Evolutionary conservation across 2,329 filamentous ascomycete species (phyloP), one percentile per base, ranked within the genome.

Genomic region (Paradendryphiella salina): DNA sequence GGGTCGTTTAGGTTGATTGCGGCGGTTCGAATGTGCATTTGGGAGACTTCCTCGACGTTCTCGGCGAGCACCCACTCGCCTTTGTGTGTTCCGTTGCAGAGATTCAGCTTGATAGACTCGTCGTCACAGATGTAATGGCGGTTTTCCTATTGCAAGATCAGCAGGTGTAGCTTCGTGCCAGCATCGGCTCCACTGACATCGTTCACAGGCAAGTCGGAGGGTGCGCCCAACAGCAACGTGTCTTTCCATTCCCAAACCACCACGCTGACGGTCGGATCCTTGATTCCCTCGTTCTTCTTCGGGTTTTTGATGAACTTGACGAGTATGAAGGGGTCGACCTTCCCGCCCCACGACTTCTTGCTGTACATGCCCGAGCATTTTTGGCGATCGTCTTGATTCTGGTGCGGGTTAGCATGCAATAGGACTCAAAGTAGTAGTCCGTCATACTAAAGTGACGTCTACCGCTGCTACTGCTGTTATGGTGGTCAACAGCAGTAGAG

Each of bases 161-260:
- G 70, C 50, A 26, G 34, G 21, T 32, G 14, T 20, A 41, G 29
- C 32, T 40, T 35, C 5, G 17, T n/a, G 7, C 8, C 9, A 26
- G 10, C 9, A 37, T 15, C 43, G 37, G 38, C 15, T 46, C 34
- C 23, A 67, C 67, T 21, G 18, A 68, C 66, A 33, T 71, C 58
- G 37, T 65, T 60, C 7, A 60, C 61, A 8, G 64, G 59, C 54
- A 59, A 55, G 32, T 71, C 68, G 8, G 65, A 50, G 29, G 81
- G 80, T 51, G 88, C 81, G 35, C 93, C 92, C 58, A 99, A 85
- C 47, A 93, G 79, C 43, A 84, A 76, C 69, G 88, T 85, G 69
- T 99, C 94, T 61, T 82, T 85, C 90, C 92, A 99, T 75, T 99
- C 93, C 73, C 96, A 99, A 57, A 99, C 87, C 44, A 96, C 80